These are phyloP conservation scores for Tilletia horrida DNA, from an alignment of 1,284 basidiomycete species.

Conservation along the genomic window DNA sequence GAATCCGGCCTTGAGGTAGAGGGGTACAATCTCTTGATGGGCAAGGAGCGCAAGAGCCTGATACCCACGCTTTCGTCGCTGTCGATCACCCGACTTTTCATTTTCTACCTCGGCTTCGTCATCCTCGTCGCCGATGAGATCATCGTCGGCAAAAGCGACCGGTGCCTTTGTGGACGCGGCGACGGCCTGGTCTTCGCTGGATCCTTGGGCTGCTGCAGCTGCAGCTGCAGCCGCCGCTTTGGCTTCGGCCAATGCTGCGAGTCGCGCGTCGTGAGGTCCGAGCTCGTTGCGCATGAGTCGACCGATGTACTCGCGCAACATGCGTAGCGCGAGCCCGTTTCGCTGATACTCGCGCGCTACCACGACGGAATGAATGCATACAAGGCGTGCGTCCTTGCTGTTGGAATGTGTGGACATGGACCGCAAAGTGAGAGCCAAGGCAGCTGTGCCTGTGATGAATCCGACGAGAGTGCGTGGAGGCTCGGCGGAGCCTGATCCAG, in stretches of 20 bases:
- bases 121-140: conserved; percentile 23
- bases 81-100: conserved; percentile 9
- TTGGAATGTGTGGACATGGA: conserved; percentile 43
- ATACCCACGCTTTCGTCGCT: conserved; percentile 35
- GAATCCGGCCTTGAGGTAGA: conserved; percentile 48
- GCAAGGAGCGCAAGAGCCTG: conserved; percentile 46
- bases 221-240: background rate
- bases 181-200: background rate
- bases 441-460: conserved; percentile 44
- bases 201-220: background rate
- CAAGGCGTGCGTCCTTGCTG: conserved; percentile 41
- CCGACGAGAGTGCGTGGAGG: conserved; percentile 42
- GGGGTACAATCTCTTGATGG: conserved; percentile 41
- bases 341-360: conserved; percentile 38
- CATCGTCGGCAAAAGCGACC: conserved; percentile 12
- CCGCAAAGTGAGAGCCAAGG: conserved; percentile 41
- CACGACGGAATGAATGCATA: conserved; percentile 50
- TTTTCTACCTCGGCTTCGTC: conserved; percentile 28
- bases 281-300: conserved; percentile 25
- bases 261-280: conserved; percentile 16
- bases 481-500: background rate
- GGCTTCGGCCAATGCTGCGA: conserved; percentile 11
- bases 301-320: conserved; percentile 41
- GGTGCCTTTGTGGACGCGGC: background rate
- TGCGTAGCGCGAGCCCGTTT: conserved; percentile 37